These are phyloP conservation scores for Clohesyomyces aquaticus DNA, from an alignment of 495 filamentous ascomycete genomes.

Conservation along the genomic window DNA sequence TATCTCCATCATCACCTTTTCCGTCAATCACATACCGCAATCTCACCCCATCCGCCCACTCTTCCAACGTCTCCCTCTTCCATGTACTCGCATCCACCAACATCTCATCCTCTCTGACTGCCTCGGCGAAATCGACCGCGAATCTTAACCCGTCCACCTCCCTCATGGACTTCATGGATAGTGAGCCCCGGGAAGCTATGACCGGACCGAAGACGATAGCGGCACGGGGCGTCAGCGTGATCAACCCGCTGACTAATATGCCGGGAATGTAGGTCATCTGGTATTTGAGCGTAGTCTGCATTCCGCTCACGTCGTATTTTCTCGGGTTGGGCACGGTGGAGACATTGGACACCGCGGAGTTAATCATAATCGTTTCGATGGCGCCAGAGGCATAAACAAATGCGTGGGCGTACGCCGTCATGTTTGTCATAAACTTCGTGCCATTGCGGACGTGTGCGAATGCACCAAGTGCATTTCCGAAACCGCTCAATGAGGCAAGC, in stretches of 20 bases:
- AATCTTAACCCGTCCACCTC: neutral
- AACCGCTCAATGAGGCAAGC: too few relatives aligned
- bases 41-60: too few relatives aligned
- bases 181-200: neutral
- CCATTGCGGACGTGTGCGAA: too few relatives aligned
- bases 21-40: too few relatives aligned
- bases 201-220: neutral
- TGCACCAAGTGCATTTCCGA: too few relatives aligned
- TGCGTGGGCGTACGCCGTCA: too few relatives aligned
- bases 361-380: neutral
- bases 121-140: neutral
- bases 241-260: neutral
- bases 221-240: neutral
- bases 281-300: neutral
- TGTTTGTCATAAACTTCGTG: too few relatives aligned
- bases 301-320: neutral
- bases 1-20: too few relatives aligned
- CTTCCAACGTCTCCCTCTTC: neutral
- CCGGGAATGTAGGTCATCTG: conserved; percentile 3
- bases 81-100: neutral
- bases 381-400: too few relatives aligned
- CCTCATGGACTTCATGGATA: neutral
- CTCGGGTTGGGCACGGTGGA: neutral
- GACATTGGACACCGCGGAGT: neutral
- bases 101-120: neutral